Conservation (phyloP, 2,329 filamentous ascomycete species). For the Fusarium vanettenii region DNA sequence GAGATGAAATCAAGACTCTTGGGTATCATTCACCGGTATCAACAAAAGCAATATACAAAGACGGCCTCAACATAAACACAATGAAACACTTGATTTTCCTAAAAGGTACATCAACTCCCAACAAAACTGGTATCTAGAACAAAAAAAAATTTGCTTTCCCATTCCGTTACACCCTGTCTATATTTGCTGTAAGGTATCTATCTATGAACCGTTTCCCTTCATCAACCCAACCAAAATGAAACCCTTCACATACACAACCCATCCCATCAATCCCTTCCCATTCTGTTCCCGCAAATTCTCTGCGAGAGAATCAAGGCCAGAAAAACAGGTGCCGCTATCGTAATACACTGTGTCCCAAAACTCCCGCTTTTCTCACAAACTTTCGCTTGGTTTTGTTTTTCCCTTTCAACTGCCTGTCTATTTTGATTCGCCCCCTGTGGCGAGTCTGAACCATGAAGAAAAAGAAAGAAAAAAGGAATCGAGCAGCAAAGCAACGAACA, state of each 20-base stretch:
- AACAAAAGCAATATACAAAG: not conserved
- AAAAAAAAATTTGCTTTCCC: not conserved
- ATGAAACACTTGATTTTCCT: not conserved
- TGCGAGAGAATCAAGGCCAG: slow-evolving; percentile 6
- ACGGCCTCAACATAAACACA: not conserved
- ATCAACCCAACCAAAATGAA: not conserved
- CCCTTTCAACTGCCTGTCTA: slow-evolving; percentile 26
- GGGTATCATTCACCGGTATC: not conserved
- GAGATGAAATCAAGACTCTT: not conserved
- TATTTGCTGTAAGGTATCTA: slow-evolving; percentile 23
- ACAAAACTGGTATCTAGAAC: slow-evolving; percentile 9
- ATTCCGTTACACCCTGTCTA: slow-evolving; percentile 24
- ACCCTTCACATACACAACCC: not conserved
- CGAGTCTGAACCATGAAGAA: slow-evolving; percentile 13
- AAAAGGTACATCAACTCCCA: not conserved
- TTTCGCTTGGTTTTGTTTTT: slow-evolving; percentile 18
- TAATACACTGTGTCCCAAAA: slow-evolving; percentile 30
- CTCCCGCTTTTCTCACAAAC: slow-evolving; percentile 10
- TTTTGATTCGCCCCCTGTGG: slow-evolving; percentile 27
- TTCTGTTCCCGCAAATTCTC: not conserved
- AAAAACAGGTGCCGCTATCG: slow-evolving; percentile 7
- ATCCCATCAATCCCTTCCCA: not conserved
- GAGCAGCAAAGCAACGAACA: slow-evolving; percentile 18
- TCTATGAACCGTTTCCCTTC: slow-evolving; percentile 25
- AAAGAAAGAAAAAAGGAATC: not conserved